Percentiles rank a stretch among this genome's conserved stretches.
Evolutionary conservation across 768 basidiomycete genomes (phyloP).

Genomic region (Boletus pseudopeckii): DNA sequence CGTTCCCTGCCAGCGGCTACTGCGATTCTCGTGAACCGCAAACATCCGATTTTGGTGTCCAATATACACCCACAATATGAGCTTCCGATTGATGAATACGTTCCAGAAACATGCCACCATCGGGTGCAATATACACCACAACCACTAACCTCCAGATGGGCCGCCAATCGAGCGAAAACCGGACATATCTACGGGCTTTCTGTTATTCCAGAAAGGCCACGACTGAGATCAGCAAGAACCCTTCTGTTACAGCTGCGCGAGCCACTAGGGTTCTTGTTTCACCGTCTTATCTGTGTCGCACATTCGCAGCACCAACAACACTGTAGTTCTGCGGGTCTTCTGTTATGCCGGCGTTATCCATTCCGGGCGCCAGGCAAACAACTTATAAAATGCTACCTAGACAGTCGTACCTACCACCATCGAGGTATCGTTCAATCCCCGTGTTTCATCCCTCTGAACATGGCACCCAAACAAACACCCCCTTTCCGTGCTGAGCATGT

Average conservation of each 20-base stretch:
- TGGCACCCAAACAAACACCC: conserved; percentile 29
- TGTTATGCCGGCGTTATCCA: not conserved
- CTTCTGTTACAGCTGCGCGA: not conserved
- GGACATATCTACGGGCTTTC: not conserved
- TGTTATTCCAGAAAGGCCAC: not conserved
- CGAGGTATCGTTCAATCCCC: not conserved
- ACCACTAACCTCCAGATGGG: not conserved
- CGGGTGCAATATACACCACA: not conserved
- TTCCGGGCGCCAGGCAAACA: too few species aligned
- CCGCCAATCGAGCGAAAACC: not conserved
- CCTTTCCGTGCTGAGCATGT: conserved; percentile 47
- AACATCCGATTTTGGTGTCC: not conserved
- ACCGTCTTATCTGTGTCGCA: not conserved
- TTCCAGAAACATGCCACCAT: not conserved
- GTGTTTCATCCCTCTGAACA: not conserved
- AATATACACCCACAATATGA: not conserved
- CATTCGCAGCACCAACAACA: not conserved
- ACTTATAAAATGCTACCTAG: conserved; percentile 1
- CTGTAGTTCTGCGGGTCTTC: not conserved
- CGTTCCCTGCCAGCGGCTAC: not conserved
- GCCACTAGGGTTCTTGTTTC: not conserved
- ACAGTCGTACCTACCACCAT: not conserved
- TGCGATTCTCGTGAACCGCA: not conserved
- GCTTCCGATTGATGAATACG: not conserved
- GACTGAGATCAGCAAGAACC: not conserved